Evolutionary conservation across 495 filamentous ascomycete species (phyloP).

Genomic region (Saxispiralis lemnorum): DNA sequence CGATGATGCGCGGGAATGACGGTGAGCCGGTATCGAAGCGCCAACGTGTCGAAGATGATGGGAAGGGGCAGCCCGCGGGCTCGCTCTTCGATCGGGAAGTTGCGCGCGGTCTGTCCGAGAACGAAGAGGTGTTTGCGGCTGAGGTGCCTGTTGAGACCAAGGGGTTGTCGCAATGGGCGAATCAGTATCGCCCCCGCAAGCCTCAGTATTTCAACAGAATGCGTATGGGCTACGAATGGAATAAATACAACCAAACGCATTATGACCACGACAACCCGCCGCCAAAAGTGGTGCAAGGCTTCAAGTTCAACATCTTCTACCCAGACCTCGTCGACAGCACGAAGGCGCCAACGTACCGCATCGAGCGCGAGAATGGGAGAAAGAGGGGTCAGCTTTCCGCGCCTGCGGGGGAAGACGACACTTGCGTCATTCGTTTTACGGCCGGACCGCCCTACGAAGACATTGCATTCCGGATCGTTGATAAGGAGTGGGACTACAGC

Average conservation of each 20-base stretch:
- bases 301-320: conserved; percentile 99
- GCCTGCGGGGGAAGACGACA: conserved; percentile 93
- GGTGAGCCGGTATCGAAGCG: conserved; percentile 7
- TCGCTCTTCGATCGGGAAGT: conserved; percentile 86
- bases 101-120: conserved; percentile 76
- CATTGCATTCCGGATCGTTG: conserved; percentile 91
- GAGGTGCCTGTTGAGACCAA: conserved; percentile 63
- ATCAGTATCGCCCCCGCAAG: conserved; percentile 81
- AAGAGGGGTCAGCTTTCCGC: conserved; percentile 83
- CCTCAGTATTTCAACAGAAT: conserved; percentile 95
- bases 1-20: neutral
- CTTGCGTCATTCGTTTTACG: conserved; percentile 88
- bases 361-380: conserved; percentile 78
- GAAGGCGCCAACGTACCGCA: conserved; percentile 85
- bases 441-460: conserved; percentile 94
- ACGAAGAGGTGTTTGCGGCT: conserved; percentile 88
- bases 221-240: conserved; percentile 99
- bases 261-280: conserved; percentile 98
- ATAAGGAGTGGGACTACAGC: conserved; percentile 98
- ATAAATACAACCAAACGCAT: conserved; percentile 99
- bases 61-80: conserved; percentile 71
- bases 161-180: conserved; percentile 60
- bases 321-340: conserved; percentile 93
- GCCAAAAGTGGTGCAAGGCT: conserved; percentile 94
- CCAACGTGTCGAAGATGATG: conserved; percentile 35